Percentiles rank a stretch among this genome's conserved stretches.
Evolutionary conservation across 2,329 filamentous ascomycete species (phyloP).

Genomic region (Xylariaceae sp.): DNA sequence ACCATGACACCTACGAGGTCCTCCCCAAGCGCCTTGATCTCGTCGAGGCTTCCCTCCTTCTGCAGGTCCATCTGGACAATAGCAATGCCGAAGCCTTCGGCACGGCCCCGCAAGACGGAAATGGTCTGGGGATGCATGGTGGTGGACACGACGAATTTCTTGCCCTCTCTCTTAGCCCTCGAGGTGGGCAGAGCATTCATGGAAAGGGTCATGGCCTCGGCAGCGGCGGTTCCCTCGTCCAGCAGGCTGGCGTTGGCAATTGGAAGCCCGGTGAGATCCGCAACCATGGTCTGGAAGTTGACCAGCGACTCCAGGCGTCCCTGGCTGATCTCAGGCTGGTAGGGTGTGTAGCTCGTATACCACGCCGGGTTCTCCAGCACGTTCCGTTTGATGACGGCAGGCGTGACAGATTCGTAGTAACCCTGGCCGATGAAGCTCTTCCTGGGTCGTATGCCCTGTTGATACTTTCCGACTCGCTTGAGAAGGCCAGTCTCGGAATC

Average conservation of each 20-base stretch:
- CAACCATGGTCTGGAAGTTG: conserved; percentile 92
- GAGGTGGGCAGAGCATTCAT: conserved; percentile 67
- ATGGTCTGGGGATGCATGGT: conserved; percentile 81
- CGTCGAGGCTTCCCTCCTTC: conserved; percentile 52
- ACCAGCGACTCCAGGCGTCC: conserved; percentile 85
- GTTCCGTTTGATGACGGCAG: conserved; percentile 87
- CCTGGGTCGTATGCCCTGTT: conserved; percentile 26
- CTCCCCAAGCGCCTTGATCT: conserved; percentile 69
- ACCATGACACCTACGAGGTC: conserved; percentile 84
- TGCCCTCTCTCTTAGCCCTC: conserved; percentile 67
- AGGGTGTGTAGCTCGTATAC: conserved; percentile 98
- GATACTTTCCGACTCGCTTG: conserved; percentile 44
- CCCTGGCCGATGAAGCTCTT: conserved; percentile 73
- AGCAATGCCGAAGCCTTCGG: conserved; percentile 84
- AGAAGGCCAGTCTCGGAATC: conserved; percentile 48
- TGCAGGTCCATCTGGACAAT: conserved; percentile 69
- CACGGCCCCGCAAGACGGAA: conserved; percentile 75
- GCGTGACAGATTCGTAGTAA: conserved; percentile 82
- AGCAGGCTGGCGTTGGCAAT: conserved; percentile 88
- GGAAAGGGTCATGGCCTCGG: conserved; percentile 93
- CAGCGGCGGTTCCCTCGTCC: conserved; percentile 86
- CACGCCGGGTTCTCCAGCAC: conserved; percentile 88
- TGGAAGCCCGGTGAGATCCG: conserved; percentile 78
- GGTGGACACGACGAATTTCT: conserved; percentile 79
- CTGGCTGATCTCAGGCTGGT: conserved; percentile 96